These are phyloP conservation scores for Boletus vermiculosoides DNA, from an alignment of 768 basidiomycete species.

Conservation along the genomic window DNA sequence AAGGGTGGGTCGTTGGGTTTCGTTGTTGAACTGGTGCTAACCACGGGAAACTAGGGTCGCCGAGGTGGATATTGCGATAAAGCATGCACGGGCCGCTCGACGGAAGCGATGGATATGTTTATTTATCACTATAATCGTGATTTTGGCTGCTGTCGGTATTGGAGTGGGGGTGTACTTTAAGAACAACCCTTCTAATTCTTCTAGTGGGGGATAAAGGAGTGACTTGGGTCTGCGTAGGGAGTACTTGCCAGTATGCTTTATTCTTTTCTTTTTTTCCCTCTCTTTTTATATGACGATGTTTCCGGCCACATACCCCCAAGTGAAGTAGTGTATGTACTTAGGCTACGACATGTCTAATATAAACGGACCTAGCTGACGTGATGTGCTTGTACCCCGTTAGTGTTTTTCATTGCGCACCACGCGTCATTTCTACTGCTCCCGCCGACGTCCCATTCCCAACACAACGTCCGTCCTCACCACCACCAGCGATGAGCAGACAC, in stretches of 20 bases:
- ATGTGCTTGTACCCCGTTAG: conserved; percentile 11
- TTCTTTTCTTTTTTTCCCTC: too few relatives aligned
- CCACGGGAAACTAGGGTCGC: conserved; percentile 42
- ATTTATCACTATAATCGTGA: conserved; percentile 53
- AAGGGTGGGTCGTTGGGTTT: conserved; percentile 50
- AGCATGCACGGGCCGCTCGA: conserved; percentile 66
- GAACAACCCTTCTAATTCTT: conserved; percentile 3
- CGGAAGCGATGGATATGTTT: conserved; percentile 89
- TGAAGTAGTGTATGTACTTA: neutral
- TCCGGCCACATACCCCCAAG: neutral
- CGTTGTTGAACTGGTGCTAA: neutral
- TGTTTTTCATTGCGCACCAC: conserved; percentile 9
- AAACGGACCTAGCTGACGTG: conserved; percentile 18
- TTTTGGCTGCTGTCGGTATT: conserved; percentile 45
- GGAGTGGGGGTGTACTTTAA: conserved; percentile 32
- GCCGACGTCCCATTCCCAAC: neutral
- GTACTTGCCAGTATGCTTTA: neutral
- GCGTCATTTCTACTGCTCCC: conserved; percentile 18
- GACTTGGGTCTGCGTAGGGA: neutral
- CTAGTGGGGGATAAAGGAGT: neutral
- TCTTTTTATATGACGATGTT: neutral
- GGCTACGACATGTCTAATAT: neutral
- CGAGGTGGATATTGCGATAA: conserved; percentile 66
- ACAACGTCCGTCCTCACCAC: neutral
- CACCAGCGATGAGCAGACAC: conserved; percentile 23